These are phyloP conservation scores for Brassica napus DNA, from an alignment of 345 rosid genomes.

Conservation along the genomic window Da-Ae NC_063446.1:18137001-18137500, in stretches of 20 bases:
- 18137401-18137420: slow-evolving; percentile 54
- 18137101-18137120: not conserved
- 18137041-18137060: not conserved
- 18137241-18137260: slow-evolving; percentile 87
- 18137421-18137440: not conserved
- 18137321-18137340: slow-evolving; percentile 84
- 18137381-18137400: slow-evolving; percentile 68
- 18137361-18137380: slow-evolving; percentile 67
- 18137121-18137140: not conserved
- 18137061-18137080: not conserved
- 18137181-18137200: not conserved
- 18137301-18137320: slow-evolving; percentile 89
- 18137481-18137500: slow-evolving; percentile 54
- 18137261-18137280: slow-evolving; percentile 81
- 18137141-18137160: not conserved
- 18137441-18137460: not conserved
- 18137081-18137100: not conserved
- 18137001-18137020: slow-evolving; percentile 95
- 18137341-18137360: slow-evolving; percentile 74
- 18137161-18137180: not conserved
- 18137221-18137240: slow-evolving; percentile 58
- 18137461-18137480: slow-evolving; percentile 11
- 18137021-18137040: slow-evolving; percentile 78
- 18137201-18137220: slow-evolving; percentile 6
- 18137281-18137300: slow-evolving; percentile 99